A percentile compares a stretch with the other conserved stretches of the same genome.
These are phyloP conservation scores for Mycena indigotica DNA, from an alignment of 768 basidiomycete genomes.

Conservation along the genomic window DNA sequence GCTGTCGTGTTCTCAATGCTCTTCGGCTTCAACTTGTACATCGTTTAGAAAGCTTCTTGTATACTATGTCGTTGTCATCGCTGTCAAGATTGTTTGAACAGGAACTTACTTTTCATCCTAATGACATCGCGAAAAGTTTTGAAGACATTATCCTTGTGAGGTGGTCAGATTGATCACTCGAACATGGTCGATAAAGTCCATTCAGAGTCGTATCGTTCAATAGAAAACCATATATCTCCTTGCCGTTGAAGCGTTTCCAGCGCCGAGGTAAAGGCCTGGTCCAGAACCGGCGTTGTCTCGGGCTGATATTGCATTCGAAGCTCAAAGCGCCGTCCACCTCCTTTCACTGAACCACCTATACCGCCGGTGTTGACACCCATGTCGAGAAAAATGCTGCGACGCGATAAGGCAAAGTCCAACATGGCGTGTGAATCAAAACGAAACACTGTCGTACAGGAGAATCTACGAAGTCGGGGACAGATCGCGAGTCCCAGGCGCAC, in stretches of 20 bases:
- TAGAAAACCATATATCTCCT: not conserved
- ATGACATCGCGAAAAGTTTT: too few species aligned
- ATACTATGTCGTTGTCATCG: too few species aligned
- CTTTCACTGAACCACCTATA: too few species aligned
- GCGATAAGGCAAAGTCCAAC: not conserved
- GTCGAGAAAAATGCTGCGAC: too few species aligned
- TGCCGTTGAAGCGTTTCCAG: conserved; percentile 3
- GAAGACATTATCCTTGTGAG: too few species aligned
- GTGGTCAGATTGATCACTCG: too few species aligned
- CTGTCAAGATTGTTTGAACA: too few species aligned
- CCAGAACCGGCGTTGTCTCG: not conserved
- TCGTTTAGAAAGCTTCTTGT: not conserved
- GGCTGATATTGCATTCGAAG: not conserved
- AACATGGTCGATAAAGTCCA: too few species aligned
- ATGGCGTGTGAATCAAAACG: not conserved
- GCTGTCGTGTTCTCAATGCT: too few species aligned
- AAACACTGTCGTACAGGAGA: not conserved
- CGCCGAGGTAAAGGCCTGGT: not conserved
- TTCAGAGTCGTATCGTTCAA: not conserved
- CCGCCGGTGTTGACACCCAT: too few species aligned
- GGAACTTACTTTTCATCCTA: too few species aligned
- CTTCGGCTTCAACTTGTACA: not conserved
- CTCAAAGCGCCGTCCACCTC: not conserved
- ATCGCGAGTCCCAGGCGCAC: not conserved
- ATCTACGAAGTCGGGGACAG: conserved; percentile 3